These are phyloP conservation scores for Candida gigantensis DNA, from an alignment of 1,139 yeast species.

Conservation along the genomic window DNA sequence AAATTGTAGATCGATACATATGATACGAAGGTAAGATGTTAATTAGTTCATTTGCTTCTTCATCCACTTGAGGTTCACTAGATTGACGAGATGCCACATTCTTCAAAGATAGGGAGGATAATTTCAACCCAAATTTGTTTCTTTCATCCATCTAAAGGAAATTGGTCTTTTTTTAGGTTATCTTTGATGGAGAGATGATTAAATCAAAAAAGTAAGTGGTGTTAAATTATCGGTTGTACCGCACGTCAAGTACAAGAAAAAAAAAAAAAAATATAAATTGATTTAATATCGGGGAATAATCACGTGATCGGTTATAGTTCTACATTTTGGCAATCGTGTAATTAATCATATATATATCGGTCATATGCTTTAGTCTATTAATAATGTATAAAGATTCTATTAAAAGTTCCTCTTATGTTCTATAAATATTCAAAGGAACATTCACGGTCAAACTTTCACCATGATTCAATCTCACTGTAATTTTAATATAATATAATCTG, in stretches of 20 bases:
- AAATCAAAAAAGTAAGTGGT: too few relatives aligned
- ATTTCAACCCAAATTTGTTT: slow-evolving; percentile 12
- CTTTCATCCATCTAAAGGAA: slow-evolving; percentile 16
- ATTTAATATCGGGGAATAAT: too few relatives aligned
- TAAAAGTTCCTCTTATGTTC: slow-evolving; percentile 1
- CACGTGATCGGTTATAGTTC: too few relatives aligned
- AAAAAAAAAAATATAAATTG: too few relatives aligned
- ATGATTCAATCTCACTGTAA: slow-evolving; percentile 30
- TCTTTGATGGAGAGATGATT: too few relatives aligned
- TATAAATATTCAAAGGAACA: slow-evolving; percentile 37
- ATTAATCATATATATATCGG: too few relatives aligned
- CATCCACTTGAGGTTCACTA: slow-evolving; percentile 12
- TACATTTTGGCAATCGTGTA: too few relatives aligned
- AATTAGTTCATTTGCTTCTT: slow-evolving; percentile 30
- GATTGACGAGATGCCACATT: slow-evolving; percentile 5
- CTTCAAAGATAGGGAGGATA: slow-evolving; percentile 10
- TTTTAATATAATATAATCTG: slow-evolving; percentile 48
- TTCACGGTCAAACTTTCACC: slow-evolving; percentile 37
- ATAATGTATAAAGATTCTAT: too few relatives aligned
- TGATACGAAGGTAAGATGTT: slow-evolving; percentile 47
- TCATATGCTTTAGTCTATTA: too few relatives aligned
- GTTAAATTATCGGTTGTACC: too few relatives aligned
- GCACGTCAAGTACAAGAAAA: too few relatives aligned
- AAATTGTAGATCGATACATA: slow-evolving; percentile 41
- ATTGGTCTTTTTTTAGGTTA: too few relatives aligned